Evolutionary conservation across 306 rosid genomes (phyloP), one percentile per base, ranked within the genome.

Genomic region (Corylus heterophylla): DNA sequence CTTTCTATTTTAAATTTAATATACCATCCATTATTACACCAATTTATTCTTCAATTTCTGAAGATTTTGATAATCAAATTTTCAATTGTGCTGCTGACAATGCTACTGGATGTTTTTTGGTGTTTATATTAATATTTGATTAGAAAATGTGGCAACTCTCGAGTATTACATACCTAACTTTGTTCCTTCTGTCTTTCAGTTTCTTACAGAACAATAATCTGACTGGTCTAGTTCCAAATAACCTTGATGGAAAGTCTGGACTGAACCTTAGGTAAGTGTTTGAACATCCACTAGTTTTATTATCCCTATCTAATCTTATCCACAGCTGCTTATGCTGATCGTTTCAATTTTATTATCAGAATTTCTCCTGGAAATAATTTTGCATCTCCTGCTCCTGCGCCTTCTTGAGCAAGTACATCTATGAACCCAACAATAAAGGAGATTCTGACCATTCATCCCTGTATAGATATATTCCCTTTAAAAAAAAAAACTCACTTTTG

Each of bases 201-300:
- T 91, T 89, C 85, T 80, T 96, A 77, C 95, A 96, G 73, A 95
- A 93, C 84, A 96, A 96, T 81, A 87, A 90, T 82, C 81, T 96
- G 81, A 90, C 96, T 1, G 98, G 99, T 84, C 86, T 85, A 76
- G 80, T 93, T 89, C 99, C 98, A 11, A 71, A 76, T 74, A 90
- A 84, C 83, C 96, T 93, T 73, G 13, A 47, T 61, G 89, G 83
- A 80, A 93, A 90, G 74, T 72, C 91, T 49, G 92, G 90, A 67
- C 69, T 93, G 71, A 49, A 69, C 64, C 74, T 93, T 74, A 88
- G 91, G 99, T 91, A 88, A 79, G 74, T 69, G 72, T 69, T 42
- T 75, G 31, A 63, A 72, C 18, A 56, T 67, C 54, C 67, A 20
- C 64, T 51, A 16, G 69, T 62, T 78, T 73, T 76, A 17, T 69